Percentiles rank a stretch among this genome's conserved stretches.
Evolutionary conservation across 805 yeast species (phyloP).

Genomic region (Scheffersomyces lignosus): DNA sequence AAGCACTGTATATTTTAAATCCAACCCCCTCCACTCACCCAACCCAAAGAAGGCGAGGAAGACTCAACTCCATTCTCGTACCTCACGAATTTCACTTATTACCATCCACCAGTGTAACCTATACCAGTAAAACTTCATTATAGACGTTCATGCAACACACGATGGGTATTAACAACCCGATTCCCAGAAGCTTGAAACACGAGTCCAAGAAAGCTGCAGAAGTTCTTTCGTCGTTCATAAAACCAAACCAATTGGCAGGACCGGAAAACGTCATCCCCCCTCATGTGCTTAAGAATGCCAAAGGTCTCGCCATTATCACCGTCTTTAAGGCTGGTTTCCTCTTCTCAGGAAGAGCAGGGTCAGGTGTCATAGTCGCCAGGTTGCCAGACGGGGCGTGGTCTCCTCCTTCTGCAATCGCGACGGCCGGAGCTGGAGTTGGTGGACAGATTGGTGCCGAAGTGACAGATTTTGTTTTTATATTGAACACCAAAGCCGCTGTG

Average conservation of each 20-base stretch:
- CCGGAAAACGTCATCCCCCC: slow-evolving; percentile 91
- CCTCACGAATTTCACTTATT: too few relatives aligned
- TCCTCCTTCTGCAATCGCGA: slow-evolving; percentile 91
- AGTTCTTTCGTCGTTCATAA: slow-evolving; percentile 82
- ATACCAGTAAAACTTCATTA: too few relatives aligned
- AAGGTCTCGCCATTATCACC: slow-evolving; percentile 88
- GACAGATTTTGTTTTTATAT: slow-evolving; percentile 92
- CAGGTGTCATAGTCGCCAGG: slow-evolving; percentile 92
- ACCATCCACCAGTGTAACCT: too few relatives aligned
- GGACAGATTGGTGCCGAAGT: slow-evolving; percentile 96
- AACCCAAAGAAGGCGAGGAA: too few relatives aligned
- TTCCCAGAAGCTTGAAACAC: slow-evolving; percentile 84
- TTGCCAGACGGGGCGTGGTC: slow-evolving; percentile 97
- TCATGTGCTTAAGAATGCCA: slow-evolving; percentile 79
- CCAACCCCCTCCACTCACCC: too few relatives aligned
- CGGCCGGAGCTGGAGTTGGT: slow-evolving; percentile 99
- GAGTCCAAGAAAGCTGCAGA: slow-evolving; percentile 96
- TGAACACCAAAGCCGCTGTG: slow-evolving; percentile 85
- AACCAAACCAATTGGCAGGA: slow-evolving; percentile 91
- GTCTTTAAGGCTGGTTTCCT: slow-evolving; percentile 96
- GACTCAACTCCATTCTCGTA: too few relatives aligned
- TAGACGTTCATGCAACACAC: too few relatives aligned
- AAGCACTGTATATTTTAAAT: too few relatives aligned
- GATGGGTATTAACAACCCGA: slow-evolving; percentile 81
- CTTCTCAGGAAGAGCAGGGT: slow-evolving; percentile 96